phyloP scores from a whole-genome alignment of 345 rosid species.

The Corymbia maculata region DNA sequence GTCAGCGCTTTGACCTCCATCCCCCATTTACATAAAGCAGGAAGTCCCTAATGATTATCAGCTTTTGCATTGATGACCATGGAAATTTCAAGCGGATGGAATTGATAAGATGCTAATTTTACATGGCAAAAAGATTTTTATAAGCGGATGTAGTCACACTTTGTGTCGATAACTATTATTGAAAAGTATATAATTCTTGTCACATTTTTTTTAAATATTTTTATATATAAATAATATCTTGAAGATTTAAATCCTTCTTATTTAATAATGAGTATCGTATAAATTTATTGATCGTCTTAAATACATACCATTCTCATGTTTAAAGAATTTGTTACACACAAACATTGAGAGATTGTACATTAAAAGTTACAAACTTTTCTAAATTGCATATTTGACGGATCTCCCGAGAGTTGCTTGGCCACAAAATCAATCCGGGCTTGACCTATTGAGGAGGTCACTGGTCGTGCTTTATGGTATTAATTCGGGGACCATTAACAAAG shows the following conservation, averaged over 20 bases:
- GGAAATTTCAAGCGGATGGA: neutral
- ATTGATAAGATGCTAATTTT: neutral
- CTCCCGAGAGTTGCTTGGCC: neutral
- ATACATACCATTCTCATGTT: neutral
- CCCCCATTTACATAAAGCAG: neutral
- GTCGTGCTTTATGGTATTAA: neutral
- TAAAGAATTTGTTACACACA: neutral
- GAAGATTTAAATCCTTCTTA: neutral
- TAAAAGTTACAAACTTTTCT: neutral
- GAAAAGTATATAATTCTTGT: too few relatives aligned
- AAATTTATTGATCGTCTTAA: neutral
- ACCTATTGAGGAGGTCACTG: neutral
- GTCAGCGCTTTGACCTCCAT: neutral
- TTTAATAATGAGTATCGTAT: neutral
- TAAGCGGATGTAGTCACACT: too few relatives aligned
- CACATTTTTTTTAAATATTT: accelerated
- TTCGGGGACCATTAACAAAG: neutral
- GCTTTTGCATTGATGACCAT: neutral
- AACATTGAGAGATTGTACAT: neutral
- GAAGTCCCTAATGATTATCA: neutral
- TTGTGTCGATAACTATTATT: too few relatives aligned
- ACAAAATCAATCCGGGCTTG: neutral
- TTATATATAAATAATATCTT: too few relatives aligned
- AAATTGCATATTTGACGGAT: neutral
- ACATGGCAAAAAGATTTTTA: neutral